Base-by-base conservation (phyloP, 2,329 filamentous ascomycete species). In the Cercospora beticola region DNA sequence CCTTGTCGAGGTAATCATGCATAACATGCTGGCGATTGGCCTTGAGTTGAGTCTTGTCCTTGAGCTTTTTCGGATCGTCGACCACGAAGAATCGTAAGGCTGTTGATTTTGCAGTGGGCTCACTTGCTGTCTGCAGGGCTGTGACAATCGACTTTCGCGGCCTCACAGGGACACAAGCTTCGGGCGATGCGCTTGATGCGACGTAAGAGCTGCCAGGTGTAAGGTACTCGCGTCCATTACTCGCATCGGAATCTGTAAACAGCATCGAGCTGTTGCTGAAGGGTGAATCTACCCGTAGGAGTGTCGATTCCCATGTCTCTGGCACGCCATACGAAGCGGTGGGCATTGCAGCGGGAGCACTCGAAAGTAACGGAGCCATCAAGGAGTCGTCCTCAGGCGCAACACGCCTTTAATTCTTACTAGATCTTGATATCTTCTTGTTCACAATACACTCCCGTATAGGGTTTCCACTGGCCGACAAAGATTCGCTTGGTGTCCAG, bases 11-110 rank as follows among this genome's bases (percentile, higher is more conserved):
- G 59, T 76, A 78, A 61, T 76, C 71, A 33, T 75, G 68, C 76
- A 78, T 78, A 21, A 78, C 77, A 66, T 76, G 73, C 52, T 73
- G 69, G 2, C 77, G 75, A 49, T 76, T 75, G 59, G 74, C 71
- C 23, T 72, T 71, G 73, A 78, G 74, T 14, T 74, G 72, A 3
- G 65, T 68, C 43, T 71, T 74, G 58, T 78, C 72, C 58, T 72
- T 75, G 46, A 76, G 71, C 62, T 78, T 67, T 14, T 65, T 70
- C 5, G 74, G 76, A 49, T 76, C 68, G 28, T 72, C 72, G 23
- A 76, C 71, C 23, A 74, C 72, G 58, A 77, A 73, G 71, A 74
- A 77, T 46, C 68, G 70, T 14, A 74, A 70, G 26, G 67, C 52
- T 5, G 46, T 21, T 7, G 62, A 26, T 6, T 57, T 36, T 4